These are phyloP conservation scores for Panaeolus papilionaceus DNA, from an alignment of 768 basidiomycete genomes.

Conservation along the genomic window DNA sequence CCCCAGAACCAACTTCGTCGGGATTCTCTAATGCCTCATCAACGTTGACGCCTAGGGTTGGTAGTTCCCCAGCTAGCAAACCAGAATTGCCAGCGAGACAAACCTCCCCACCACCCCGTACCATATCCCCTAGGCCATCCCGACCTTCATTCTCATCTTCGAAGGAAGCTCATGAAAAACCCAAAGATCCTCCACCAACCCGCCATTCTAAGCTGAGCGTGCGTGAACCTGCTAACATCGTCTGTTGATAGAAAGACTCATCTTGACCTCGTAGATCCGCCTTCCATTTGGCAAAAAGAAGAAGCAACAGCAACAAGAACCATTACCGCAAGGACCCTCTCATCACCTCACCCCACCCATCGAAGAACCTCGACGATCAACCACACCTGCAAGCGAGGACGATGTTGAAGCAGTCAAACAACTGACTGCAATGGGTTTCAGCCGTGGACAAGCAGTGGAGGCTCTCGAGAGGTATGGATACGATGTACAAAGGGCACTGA, in stretches of 20 bases:
- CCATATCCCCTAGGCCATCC: constrained; percentile 57
- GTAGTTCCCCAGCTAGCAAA: constrained; percentile 45
- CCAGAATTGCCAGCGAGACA: constrained; percentile 37
- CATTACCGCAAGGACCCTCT: constrained; percentile 46
- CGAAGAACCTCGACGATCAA: constrained; percentile 47
- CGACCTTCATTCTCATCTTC: constrained; percentile 67
- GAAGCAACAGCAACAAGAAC: constrained; percentile 49
- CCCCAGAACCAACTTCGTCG: constrained; percentile 25
- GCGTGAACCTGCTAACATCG: constrained; percentile 37
- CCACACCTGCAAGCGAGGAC: constrained; percentile 66
- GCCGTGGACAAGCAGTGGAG: constrained; percentile 76
- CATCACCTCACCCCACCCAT: constrained; percentile 48
- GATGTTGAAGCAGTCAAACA: constrained; percentile 81
- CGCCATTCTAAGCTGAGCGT: constrained; percentile 82
- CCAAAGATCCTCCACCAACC: constrained; percentile 54
- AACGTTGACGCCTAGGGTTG: constrained; percentile 40
- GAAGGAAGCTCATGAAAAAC: constrained; percentile 63
- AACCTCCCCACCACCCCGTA: constrained; percentile 56
- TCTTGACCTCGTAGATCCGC: constrained; percentile 56
- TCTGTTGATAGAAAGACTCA: background rate
- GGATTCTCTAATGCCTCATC: constrained; percentile 37
- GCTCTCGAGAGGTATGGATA: constrained; percentile 88
- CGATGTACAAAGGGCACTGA: constrained; percentile 78
- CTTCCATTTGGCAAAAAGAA: constrained; percentile 82
- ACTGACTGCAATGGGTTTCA: constrained; percentile 91